A percentile compares a stretch with the other conserved stretches of the same genome.
Conservation (phyloP, 192 early-diverging fungal species). For the Coemansia sp. region DNA sequence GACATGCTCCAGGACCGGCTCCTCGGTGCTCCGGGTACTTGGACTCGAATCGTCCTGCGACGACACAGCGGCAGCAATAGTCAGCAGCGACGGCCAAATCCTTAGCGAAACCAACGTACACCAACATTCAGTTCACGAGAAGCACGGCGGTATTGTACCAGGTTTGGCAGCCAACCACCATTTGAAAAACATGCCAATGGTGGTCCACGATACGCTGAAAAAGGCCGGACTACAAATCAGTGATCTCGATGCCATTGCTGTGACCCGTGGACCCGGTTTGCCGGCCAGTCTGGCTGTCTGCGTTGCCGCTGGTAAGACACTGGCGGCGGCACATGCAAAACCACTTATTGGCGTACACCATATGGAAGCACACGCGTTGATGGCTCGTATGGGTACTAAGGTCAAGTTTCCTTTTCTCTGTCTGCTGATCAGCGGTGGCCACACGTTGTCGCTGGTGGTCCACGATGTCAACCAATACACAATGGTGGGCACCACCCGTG, state of each 20-base stretch:
- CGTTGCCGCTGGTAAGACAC: slow-evolving; percentile 68
- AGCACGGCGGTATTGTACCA: slow-evolving; percentile 75
- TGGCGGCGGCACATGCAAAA: slow-evolving; percentile 65
- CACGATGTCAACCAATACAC: slow-evolving; percentile 63
- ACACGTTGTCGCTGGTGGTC: slow-evolving; percentile 63
- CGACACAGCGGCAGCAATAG: slow-evolving; percentile 74
- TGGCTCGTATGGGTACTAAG: slow-evolving; percentile 60
- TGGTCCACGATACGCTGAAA: slow-evolving; percentile 63
- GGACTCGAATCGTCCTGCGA: slow-evolving; percentile 82
- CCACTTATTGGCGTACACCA: slow-evolving; percentile 80
- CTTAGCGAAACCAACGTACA: slow-evolving; percentile 62
- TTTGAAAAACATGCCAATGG: slow-evolving; percentile 61
- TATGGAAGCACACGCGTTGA: slow-evolving; percentile 83
- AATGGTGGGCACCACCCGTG: slow-evolving; percentile 65
- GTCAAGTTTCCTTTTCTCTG: slow-evolving; percentile 68
- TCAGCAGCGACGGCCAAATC: slow-evolving; percentile 64
- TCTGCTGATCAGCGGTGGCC: slow-evolving; percentile 75
- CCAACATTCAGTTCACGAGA: slow-evolving; percentile 69
- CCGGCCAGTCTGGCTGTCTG: slow-evolving; percentile 68
- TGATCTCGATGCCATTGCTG: slow-evolving; percentile 71
- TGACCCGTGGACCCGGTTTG: slow-evolving; percentile 75
- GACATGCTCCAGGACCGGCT: neutral
- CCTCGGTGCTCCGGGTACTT: slow-evolving; percentile 34
- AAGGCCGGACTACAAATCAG: slow-evolving; percentile 50
- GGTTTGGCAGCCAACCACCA: slow-evolving; percentile 67